These are phyloP conservation scores for Aspergillus versicolor DNA, from an alignment of 2,329 filamentous ascomycete species.

Conservation along the genomic window DNA sequence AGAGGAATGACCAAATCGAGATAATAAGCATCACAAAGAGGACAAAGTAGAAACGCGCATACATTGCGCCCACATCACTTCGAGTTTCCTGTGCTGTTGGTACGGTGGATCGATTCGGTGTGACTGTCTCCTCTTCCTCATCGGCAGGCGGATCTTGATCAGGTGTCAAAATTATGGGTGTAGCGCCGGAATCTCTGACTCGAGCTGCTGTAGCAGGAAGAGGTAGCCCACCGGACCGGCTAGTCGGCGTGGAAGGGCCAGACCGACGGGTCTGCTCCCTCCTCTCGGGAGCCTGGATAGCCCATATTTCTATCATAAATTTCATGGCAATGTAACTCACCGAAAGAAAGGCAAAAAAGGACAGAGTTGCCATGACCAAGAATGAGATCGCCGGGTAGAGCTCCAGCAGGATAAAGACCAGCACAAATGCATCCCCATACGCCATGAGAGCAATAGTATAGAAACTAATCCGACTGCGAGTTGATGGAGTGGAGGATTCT, in stretches of 20 bases:
- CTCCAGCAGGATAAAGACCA: constrained; percentile 56
- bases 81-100: constrained; percentile 36
- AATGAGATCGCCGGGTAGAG: constrained; percentile 57
- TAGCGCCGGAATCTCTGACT: constrained; percentile 48
- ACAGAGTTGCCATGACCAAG: constrained; percentile 54
- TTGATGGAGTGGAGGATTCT: constrained; percentile 64
- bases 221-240: constrained; percentile 44
- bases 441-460: constrained; percentile 63
- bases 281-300: constrained; percentile 53
- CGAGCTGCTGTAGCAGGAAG: constrained; percentile 51
- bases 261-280: constrained; percentile 33
- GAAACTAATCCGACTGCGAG: constrained; percentile 63
- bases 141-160: constrained; percentile 55
- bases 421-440: constrained; percentile 60
- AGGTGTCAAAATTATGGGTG: constrained; percentile 58
- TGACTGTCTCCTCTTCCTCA: constrained; percentile 34
- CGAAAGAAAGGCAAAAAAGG: constrained; percentile 60
- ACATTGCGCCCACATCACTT: constrained; percentile 58
- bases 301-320: constrained; percentile 68
- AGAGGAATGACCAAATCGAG: constrained; percentile 59
- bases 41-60: constrained; percentile 61
- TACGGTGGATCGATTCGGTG: constrained; percentile 32
- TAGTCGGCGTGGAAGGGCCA: constrained; percentile 25
- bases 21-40: constrained; percentile 59
- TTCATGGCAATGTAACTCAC: constrained; percentile 64